A percentile compares a stretch with the other conserved stretches of the same genome.
These are phyloP conservation scores for Fusarium nisikadoi DNA, from an alignment of 2,329 filamentous ascomycete species.

Conservation along the genomic window DNA sequence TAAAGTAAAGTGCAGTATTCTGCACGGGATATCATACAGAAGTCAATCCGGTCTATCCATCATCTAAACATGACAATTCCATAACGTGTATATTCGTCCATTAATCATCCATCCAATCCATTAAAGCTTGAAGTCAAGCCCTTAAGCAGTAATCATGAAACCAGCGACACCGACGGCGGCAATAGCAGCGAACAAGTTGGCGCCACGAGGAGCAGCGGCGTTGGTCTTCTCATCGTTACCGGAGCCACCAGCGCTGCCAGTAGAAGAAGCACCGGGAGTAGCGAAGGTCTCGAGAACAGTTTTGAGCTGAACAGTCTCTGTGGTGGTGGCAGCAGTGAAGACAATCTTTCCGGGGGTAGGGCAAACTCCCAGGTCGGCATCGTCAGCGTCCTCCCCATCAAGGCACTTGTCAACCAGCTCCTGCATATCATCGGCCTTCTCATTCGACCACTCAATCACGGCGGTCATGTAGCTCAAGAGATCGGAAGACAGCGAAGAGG, in stretches of 20 bases:
- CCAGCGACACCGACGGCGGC: slow-evolving; percentile 18
- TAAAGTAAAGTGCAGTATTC: not conserved
- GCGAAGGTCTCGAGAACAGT: not conserved
- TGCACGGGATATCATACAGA: slow-evolving; percentile 23
- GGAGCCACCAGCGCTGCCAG: not conserved
- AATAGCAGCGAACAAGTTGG: slow-evolving; percentile 2
- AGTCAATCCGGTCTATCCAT: slow-evolving; percentile 1
- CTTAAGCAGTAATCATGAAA: slow-evolving; percentile 15
- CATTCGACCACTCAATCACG: not conserved
- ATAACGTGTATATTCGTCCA: not conserved
- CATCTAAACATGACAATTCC: not conserved
- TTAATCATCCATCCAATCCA: not conserved
- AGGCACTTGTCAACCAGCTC: slow-evolving; percentile 10
- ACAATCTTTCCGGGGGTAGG: slow-evolving; percentile 7
- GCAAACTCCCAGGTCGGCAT: not conserved
- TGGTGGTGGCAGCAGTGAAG: slow-evolving; percentile 24
- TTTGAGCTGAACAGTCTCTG: slow-evolving; percentile 14
- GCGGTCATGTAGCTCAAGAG: slow-evolving; percentile 27
- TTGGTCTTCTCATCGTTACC: not conserved
- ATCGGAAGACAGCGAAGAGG: slow-evolving; percentile 14
- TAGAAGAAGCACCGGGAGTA: not conserved
- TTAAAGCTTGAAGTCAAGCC: not conserved
- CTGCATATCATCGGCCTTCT: not conserved
- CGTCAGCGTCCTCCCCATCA: not conserved
- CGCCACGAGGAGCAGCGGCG: not conserved